Conservation (phyloP, 257 asterid species). For the Catharanthus roseus region DNA sequence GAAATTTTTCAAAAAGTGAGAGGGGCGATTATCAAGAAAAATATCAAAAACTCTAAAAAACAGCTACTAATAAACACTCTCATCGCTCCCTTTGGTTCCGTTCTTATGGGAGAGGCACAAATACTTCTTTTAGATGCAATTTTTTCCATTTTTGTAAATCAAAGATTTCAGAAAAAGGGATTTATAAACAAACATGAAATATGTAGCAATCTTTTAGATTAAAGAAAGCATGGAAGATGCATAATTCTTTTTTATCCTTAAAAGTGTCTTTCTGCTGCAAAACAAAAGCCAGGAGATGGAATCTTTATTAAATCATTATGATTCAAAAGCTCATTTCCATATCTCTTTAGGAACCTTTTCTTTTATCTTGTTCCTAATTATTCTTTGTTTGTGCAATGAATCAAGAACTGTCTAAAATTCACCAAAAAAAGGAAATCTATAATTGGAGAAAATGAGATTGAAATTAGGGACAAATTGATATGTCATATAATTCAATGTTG, state of each 20-base stretch:
- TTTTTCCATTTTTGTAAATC: too few species aligned
- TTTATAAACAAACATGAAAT: too few species aligned
- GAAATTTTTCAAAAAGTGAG: too few species aligned
- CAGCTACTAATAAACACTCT: too few species aligned
- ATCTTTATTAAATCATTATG: not conserved
- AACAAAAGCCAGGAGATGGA: not conserved
- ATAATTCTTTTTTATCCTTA: not conserved
- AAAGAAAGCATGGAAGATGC: conserved; percentile 1
- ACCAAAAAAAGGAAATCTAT: not conserved
- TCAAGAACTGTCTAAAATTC: not conserved
- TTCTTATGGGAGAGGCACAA: too few species aligned
- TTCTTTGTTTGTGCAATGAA: not conserved
- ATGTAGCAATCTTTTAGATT: not conserved
- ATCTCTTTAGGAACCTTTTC: not conserved
- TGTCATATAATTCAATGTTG: not conserved
- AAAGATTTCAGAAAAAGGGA: too few species aligned
- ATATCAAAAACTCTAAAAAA: too few species aligned
- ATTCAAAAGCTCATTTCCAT: not conserved
- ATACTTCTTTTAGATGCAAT: too few species aligned
- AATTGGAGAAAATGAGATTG: not conserved
- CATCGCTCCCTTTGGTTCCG: too few species aligned
- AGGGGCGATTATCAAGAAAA: too few species aligned
- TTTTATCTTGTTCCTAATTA: not conserved
- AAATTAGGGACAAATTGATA: not conserved
- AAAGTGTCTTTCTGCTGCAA: not conserved